Evolutionary conservation across 2,329 filamentous ascomycete genomes (phyloP).

Genomic region (Aspergillus aculeatus): DNA sequence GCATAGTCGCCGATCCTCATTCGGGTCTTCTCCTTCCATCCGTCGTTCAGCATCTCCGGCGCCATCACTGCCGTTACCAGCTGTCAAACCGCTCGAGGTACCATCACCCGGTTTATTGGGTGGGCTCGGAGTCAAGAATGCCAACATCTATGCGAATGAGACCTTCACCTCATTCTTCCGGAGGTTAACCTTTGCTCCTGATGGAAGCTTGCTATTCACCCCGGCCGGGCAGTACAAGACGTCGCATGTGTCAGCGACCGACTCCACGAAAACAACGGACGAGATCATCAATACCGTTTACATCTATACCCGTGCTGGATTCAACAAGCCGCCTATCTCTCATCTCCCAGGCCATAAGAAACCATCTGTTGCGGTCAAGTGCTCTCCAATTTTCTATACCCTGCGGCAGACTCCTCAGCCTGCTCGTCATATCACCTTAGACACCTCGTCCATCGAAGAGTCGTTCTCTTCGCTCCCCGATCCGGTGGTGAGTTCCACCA

Average conservation of each 20-base stretch:
- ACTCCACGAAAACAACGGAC: constrained; percentile 69
- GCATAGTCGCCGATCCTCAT: constrained; percentile 91
- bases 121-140: constrained; percentile 71
- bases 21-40: constrained; percentile 72
- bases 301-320: constrained; percentile 92
- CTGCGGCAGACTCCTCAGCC: constrained; percentile 65
- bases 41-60: constrained; percentile 89
- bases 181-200: constrained; percentile 87
- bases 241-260: constrained; percentile 65
- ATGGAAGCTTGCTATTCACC: constrained; percentile 89
- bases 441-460: constrained; percentile 85
- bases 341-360: constrained; percentile 98
- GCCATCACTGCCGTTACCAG: constrained; percentile 87
- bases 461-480: constrained; percentile 81
- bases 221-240: constrained; percentile 94
- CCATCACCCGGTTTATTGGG: constrained; percentile 71
- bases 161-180: constrained; percentile 97
- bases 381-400: constrained; percentile 86
- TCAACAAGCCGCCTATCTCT: constrained; percentile 93
- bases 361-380: constrained; percentile 91
- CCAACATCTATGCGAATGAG: constrained; percentile 92
- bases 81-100: constrained; percentile 89
- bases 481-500: constrained; percentile 60
- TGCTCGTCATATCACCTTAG: constrained; percentile 89
- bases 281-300: constrained; percentile 97